phyloP scores from a whole-genome alignment of 768 basidiomycete species.

The Sarcodon aspratus region DNA sequence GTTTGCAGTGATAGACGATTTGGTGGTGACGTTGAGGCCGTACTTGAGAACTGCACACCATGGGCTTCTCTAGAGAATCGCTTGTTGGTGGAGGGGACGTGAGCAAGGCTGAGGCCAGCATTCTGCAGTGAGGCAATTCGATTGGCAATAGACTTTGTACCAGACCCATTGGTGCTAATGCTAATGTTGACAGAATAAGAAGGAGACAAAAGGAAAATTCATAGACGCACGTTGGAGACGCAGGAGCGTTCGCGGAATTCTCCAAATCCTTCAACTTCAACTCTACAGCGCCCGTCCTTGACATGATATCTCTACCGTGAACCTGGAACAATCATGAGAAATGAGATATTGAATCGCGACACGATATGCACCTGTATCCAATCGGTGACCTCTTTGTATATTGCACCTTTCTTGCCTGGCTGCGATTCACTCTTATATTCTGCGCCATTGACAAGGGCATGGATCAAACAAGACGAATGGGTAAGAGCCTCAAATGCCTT shows the following conservation, averaged over 20 bases:
- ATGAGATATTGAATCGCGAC: background rate
- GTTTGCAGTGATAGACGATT: slow-evolving; percentile 29
- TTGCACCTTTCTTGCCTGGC: slow-evolving; percentile 37
- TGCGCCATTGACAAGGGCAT: slow-evolving; percentile 45
- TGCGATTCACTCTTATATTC: slow-evolving; percentile 43
- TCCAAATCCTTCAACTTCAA: slow-evolving; percentile 34
- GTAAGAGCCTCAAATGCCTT: slow-evolving; percentile 49
- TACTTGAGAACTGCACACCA: slow-evolving; percentile 19
- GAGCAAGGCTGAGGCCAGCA: slow-evolving; percentile 52
- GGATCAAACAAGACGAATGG: slow-evolving; percentile 46
- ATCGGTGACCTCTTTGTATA: slow-evolving; percentile 52
- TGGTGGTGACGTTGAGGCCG: slow-evolving; percentile 20
- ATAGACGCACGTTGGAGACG: slow-evolving; percentile 11
- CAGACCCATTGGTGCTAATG: slow-evolving; percentile 1
- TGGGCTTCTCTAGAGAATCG: slow-evolving; percentile 44
- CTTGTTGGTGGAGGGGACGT: slow-evolving; percentile 28
- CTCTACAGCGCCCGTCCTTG: slow-evolving; percentile 33
- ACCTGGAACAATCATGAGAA: slow-evolving; percentile 13
- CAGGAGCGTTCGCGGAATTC: slow-evolving; percentile 16
- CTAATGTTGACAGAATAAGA: slow-evolving; percentile 6
- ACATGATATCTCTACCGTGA: slow-evolving; percentile 25
- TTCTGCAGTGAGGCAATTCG: slow-evolving; percentile 66
- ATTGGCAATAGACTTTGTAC: slow-evolving; percentile 45
- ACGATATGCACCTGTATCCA: slow-evolving; percentile 47
- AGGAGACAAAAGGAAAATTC: slow-evolving; percentile 3